Evolutionary conservation across 75 land plant species (phyloP).

Genomic region (Azolla pinnata): DNA sequence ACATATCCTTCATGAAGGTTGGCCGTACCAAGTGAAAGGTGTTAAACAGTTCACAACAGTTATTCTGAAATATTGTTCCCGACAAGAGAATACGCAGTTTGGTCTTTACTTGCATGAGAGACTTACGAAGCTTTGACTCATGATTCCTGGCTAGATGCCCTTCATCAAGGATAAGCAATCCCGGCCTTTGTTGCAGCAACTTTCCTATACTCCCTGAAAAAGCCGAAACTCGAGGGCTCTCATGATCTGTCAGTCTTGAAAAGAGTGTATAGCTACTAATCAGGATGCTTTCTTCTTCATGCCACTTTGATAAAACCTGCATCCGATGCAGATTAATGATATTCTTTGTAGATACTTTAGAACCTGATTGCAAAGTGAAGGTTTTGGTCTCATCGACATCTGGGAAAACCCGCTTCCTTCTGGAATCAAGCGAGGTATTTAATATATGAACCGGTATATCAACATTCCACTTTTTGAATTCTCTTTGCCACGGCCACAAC

Average conservation of each 20-base stretch:
- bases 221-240: not conserved
- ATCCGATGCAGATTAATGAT: conserved; percentile 17
- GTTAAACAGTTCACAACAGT: conserved; percentile 65
- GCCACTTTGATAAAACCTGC: conserved; percentile 54
- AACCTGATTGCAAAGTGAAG: conserved; percentile 2
- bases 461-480: conserved; percentile 74
- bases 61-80: conserved; percentile 90
- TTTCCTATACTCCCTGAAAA: conserved; percentile 12
- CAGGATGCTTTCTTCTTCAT: conserved; percentile 47
- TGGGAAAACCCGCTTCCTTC: conserved; percentile 22
- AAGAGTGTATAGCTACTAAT: conserved; percentile 76
- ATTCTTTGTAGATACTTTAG: not conserved
- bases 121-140: conserved; percentile 51
- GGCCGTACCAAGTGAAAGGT: conserved; percentile 57
- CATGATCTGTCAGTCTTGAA: conserved; percentile 30
- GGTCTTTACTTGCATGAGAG: conserved; percentile 64
- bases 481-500: conserved; percentile 63
- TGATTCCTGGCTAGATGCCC: conserved; percentile 77
- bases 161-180: conserved; percentile 78
- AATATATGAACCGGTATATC: conserved; percentile 54
- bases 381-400: conserved; percentile 8
- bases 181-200: conserved; percentile 49
- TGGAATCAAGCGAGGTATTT: conserved; percentile 22
- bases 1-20: conserved; percentile 26
- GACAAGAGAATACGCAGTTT: conserved; percentile 68